phyloP scores from a whole-genome alignment of 192 early-diverging fungal genomes.

The Cetraspora pellucida region DNA sequence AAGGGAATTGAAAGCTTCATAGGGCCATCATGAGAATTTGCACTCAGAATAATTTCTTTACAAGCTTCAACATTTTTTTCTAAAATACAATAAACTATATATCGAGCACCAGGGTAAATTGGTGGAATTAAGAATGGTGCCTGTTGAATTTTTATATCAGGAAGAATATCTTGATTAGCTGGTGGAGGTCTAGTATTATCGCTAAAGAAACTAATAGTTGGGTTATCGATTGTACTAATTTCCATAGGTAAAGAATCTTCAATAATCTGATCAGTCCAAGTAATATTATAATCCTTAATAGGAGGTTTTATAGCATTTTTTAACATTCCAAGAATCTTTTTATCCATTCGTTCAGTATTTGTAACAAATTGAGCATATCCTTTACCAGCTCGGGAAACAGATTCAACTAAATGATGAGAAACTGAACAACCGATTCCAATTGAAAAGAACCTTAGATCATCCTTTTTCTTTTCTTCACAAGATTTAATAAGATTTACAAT shows the following conservation, averaged over 20 bases:
- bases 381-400: conserved; percentile 50
- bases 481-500: conserved; percentile 43
- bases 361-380: conserved; percentile 54
- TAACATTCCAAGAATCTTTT: conserved; percentile 56
- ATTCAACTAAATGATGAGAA: conserved; percentile 53
- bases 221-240: not conserved
- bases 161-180: not conserved
- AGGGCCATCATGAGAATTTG: conserved; percentile 14
- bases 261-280: conserved; percentile 10
- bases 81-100: conserved; percentile 18
- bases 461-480: conserved; percentile 11
- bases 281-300: conserved; percentile 51
- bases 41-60: conserved; percentile 9
- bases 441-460: conserved; percentile 49
- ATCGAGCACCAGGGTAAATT: conserved; percentile 11
- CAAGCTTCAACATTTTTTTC: not conserved
- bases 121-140: conserved; percentile 16
- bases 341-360: conserved; percentile 52
- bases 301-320: conserved; percentile 50
- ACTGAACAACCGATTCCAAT: conserved; percentile 52
- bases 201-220: not conserved
- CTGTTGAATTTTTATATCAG: conserved; percentile 17
- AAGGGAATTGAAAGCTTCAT: conserved; percentile 10
- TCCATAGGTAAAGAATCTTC: too few species aligned
- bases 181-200: not conserved